Percentiles rank a stretch among this genome's conserved stretches.
Evolutionary conservation across 2,329 filamentous ascomycete genomes (phyloP).

Genomic region (Cytospora piceicola): DNA sequence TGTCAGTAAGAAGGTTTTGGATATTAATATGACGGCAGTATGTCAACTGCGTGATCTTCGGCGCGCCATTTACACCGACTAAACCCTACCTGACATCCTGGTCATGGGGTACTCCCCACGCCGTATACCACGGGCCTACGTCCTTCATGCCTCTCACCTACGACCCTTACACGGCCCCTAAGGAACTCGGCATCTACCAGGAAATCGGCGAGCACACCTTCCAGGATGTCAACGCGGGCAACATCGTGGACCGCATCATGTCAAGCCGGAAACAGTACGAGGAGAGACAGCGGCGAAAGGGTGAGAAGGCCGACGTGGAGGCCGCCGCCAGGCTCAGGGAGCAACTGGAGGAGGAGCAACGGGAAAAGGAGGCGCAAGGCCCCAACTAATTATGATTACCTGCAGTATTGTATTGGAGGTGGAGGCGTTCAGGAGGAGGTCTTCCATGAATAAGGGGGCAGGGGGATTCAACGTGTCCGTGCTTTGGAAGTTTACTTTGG

Average conservation of each 20-base stretch:
- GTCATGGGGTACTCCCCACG: slow-evolving; percentile 74
- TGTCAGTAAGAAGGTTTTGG: slow-evolving; percentile 11
- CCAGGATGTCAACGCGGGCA: slow-evolving; percentile 66
- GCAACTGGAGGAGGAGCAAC: slow-evolving; percentile 63
- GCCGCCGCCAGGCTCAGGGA: slow-evolving; percentile 66
- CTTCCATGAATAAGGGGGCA: not conserved
- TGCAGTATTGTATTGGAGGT: not conserved
- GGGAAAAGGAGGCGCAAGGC: slow-evolving; percentile 47
- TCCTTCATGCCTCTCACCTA: slow-evolving; percentile 82
- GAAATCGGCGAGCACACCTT: slow-evolving; percentile 80
- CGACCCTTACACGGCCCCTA: slow-evolving; percentile 80
- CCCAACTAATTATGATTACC: not conserved
- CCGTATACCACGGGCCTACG: slow-evolving; percentile 96
- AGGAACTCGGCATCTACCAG: slow-evolving; percentile 80
- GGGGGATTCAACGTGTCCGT: not conserved
- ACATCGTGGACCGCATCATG: slow-evolving; percentile 90
- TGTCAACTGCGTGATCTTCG: slow-evolving; percentile 85
- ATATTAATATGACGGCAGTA: slow-evolving; percentile 59
- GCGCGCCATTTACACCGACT: slow-evolving; percentile 86
- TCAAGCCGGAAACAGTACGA: slow-evolving; percentile 86
- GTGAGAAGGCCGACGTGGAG: slow-evolving; percentile 81
- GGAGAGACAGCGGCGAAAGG: slow-evolving; percentile 87
- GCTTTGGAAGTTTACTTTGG: not conserved
- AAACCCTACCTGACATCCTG: slow-evolving; percentile 74
- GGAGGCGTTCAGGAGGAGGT: not conserved